Evolutionary conservation across 345 rosid species (phyloP), one percentile per base, ranked within the genome.

Genomic region (Corchorus olitorius): DNA sequence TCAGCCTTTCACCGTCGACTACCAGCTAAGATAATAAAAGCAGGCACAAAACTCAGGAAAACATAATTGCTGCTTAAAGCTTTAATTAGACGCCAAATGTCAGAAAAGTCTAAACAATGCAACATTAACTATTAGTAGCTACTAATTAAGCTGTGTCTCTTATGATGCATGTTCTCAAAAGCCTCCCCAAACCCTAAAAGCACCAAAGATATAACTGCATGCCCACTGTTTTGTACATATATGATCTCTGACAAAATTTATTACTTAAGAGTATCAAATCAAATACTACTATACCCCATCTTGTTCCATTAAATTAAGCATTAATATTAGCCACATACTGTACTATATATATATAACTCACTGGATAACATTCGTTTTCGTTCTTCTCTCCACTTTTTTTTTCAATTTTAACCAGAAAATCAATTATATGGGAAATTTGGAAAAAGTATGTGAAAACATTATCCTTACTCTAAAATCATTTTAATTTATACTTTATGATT

Each of bases 171-270:
- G 37, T 63, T 54, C 15, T 70, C 1, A 70, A 69, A 69, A 14
- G 49, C 41, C 45, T 14, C 50, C 52, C 54, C 66, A 75, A 75
- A 72, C 82, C 83, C 78, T 83, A 79, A 50, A 70, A 22, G 37
- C 37, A 45, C 5, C 55, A 14, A 46, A 12, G 17, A 3, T n/a
- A 10, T 0, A 68, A 27, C 72, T 14, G n/a, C n/a, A n/a, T n/a
- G 19, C 41, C 13, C 39, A 46, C 54, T 66, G 27, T 48, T 61
- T 65, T 65, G 69, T 65, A 60, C 65, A 27, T 1, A 27, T 27
- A 13, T n/a, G n/a, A n/a, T 60, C 17, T 60, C 39, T 60, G 65
- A 12, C 39, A 33, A 8, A 60, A 60, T 33, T 12, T 60, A 27
- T 14, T 11, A 10, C 64, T 33, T 61, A 27, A 33, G 43, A 33